Evolutionary conservation across 116 monocot genomes (phyloP), one percentile per base, ranked within the genome.

Genomic region (Dioscorea cayenensis): DNA sequence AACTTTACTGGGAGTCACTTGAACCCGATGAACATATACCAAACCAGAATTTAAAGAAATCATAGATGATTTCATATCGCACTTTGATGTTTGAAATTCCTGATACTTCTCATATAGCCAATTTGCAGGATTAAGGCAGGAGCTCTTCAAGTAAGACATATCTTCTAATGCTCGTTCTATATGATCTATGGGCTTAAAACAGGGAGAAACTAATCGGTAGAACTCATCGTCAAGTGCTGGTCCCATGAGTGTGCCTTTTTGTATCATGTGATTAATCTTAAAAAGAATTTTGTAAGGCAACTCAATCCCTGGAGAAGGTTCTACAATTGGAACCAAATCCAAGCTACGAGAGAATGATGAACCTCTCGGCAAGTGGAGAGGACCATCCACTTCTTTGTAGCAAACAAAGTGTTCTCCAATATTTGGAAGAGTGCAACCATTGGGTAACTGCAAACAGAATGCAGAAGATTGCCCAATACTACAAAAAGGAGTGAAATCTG

Each of bases 221-320:
- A 95, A 95, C 0, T 49, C 59, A 28, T 70, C 71, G 80, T 89
- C 81, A 20, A 95, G 79, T 18, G 85, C 92, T 16, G 89, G 89
- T 14, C 89, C 95, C 73, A 85, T 85, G n/a, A 92, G 81, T 28
- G 77, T 86, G 52, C 92, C 95, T 72, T 87, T 85, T 72, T 95
- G 95, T 43, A 95, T 87, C 82, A 95, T 66, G 51, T 80, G 83
- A 80, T 95, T 95, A 37, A 95, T 78, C 73, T 89, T 89, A 65
- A 95, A 95, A 29, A 95, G 76, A 43, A 89, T 82, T 49, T 81
- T 75, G 48, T 83, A 95, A 37, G 92, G 92, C 12, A 94, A 67
- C 17, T 79, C 35, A 60, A 80, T 49, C 25, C 71, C 74, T 21
- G 16, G 2, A 9, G 7, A 68, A 76, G 95, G 83, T 58, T 84